Evolutionary conservation across 1,284 basidiomycete species (phyloP), one percentile per base, ranked within the genome.

Genomic region (Leccinum angustisporum): DNA sequence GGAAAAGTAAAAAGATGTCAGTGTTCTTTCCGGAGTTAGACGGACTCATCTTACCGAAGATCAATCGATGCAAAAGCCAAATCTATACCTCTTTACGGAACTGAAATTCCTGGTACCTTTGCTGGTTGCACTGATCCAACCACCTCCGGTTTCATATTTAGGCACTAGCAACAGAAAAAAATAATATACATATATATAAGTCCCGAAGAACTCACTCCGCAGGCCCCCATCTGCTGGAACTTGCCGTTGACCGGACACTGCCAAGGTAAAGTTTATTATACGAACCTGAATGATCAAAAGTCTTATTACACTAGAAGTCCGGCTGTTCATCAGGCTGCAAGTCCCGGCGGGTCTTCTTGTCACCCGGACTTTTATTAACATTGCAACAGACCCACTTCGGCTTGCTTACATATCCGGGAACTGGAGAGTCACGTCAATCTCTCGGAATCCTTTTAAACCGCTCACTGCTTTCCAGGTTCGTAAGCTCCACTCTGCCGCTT

Each of bases 61-160:
- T 75, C 74, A 75, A 61, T 65, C 60, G 59, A 72, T 68, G 51
- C 57, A 73, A 76, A 73, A 75, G 71, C 60, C 72, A 76, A 75
- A 76, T 66, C 63, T 58, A 70, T 60, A 62, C 61, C 43, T 70
- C 58, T 25, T 75, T 73, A 76, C 74, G 73, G 62, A 75, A 73
- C 72, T 64, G 56, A 62, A 67, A 46, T 62, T 70, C 55, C 58
- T 63, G 11, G 73, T 76, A 63, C 72, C 74, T 75, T 64, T 68
- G 36, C 48, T 36, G 59, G 59, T 66, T 66, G 57, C 52, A 59
- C 64, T 27, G 27, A 27, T 27, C 6, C 27, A 27, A 27, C 27
- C 61, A 36, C 40, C 57, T 50, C 53, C 54, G 25, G 40, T 52
- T 46, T 64, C 62, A 33, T 57, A 65, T 62, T 38, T 56, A 54